Evolutionary conservation across 441 rosid genomes (phyloP), one percentile per base, ranked within the genome.

Genomic region (Gossypium laxum): DNA sequence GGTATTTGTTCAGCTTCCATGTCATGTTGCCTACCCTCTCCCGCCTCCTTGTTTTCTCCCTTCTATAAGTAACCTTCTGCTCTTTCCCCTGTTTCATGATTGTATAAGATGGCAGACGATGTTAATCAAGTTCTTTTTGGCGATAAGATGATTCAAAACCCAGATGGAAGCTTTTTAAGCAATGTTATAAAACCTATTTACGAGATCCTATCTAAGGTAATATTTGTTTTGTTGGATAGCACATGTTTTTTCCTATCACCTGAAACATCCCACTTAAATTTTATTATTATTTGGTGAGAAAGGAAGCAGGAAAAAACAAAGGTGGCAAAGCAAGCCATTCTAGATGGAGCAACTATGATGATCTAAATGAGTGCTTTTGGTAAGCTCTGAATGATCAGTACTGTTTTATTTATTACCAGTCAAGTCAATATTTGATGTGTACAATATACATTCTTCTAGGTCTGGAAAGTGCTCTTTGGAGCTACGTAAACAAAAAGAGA

Each of bases 331-430:
- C 90, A 60, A 92, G 98, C 84, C 98, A 92, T 82, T 91, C 98
- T 21, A 86, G 60, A 78, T 95, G 99, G 99, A 91, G 99, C 82
- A 95, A 95, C 74, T 95, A 95, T 78, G 99, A 95, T 79, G 99
- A 95, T 78, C 72, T 95, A 51, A 95, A 95, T 73, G 99, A 95
- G 84, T 95, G 90, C 80, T 95, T 95, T 76, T 95, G 99, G 99
- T 92, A 74, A 83, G 85, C 77, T 71, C 41, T 62, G 38, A 68
- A 59, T 32, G 48, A 7, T 34, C 17, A 7, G 6, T 26, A 11
- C 58, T 76, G 12, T 56, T 26, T 70, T 24, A 58, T 14, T 71
- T 41, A 54, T 8, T 38, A 12, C 4, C 32, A 17, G 32, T 24
- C 34, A 54, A n/a, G 69, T 68, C 70, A 65, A 73, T 58, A 65